A percentile compares a stretch with the other conserved stretches of the same genome.
Evolutionary conservation across 345 rosid genomes (phyloP).

Genomic region (Pelargonium nanum): DNA sequence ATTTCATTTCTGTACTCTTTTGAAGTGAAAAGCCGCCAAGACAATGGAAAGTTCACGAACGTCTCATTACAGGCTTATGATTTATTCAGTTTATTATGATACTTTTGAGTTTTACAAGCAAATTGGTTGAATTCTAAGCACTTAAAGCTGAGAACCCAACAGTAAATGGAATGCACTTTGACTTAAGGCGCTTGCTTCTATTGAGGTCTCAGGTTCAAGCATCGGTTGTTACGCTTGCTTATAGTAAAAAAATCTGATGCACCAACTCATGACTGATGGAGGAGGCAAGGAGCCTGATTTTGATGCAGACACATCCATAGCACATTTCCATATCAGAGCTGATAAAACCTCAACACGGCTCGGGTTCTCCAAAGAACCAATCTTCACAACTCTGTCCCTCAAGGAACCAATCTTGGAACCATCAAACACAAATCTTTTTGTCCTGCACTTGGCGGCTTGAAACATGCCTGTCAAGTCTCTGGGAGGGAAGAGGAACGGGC

Average conservation of each 20-base stretch:
- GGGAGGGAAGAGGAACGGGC: slow-evolving; percentile 11
- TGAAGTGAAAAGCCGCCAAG: too few relatives aligned
- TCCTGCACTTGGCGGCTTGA: slow-evolving; percentile 5
- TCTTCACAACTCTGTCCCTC: slow-evolving; percentile 1
- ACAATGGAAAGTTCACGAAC: too few relatives aligned
- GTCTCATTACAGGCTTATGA: too few relatives aligned
- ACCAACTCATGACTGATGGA: slow-evolving; percentile 19
- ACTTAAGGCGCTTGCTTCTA: too few relatives aligned
- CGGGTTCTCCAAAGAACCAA: not conserved
- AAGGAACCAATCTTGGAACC: not conserved
- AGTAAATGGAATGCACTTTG: not conserved
- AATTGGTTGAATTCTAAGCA: not conserved
- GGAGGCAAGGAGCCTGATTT: slow-evolving; percentile 4
- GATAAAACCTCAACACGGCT: slow-evolving; percentile 7
- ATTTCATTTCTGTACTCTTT: too few relatives aligned
- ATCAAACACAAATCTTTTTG: slow-evolving; percentile 13
- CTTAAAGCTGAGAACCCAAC: slow-evolving; percentile 1
- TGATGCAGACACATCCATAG: not conserved
- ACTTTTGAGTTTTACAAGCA: too few relatives aligned
- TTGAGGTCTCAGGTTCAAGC: too few relatives aligned
- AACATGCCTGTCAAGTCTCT: not conserved
- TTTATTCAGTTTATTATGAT: too few relatives aligned
- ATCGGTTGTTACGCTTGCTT: too few relatives aligned
- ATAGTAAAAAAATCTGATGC: too few relatives aligned
- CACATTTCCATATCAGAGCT: slow-evolving; percentile 11